Conservation (phyloP, 805 yeast genomes). For the Hanseniaspora nectarophila region DNA sequence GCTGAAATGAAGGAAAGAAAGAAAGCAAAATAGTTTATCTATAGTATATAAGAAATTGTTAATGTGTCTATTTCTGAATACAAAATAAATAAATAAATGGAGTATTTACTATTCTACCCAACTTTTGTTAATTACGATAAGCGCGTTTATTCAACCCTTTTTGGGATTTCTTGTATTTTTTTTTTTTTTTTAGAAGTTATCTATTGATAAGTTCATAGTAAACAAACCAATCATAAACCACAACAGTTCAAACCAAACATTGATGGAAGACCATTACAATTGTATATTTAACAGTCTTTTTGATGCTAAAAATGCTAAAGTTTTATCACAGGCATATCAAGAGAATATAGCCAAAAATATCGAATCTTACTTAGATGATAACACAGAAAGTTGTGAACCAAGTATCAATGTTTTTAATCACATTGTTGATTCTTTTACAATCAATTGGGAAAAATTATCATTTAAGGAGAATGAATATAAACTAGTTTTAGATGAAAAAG, state of each 20-base stretch:
- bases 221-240: too few species aligned
- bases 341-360: neutral
- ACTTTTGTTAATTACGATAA: too few species aligned
- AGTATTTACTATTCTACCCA: too few species aligned
- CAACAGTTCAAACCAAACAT: too few species aligned
- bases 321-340: neutral
- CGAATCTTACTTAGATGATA: neutral
- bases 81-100: too few species aligned
- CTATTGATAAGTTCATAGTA: neutral
- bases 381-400: neutral
- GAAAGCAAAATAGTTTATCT: slow-evolving; percentile 19
- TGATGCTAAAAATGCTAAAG: neutral
- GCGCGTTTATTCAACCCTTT: neutral
- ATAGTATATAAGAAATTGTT: neutral
- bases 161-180: too few species aligned
- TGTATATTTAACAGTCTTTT: neutral
- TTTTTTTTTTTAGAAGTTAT: neutral
- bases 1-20: slow-evolving; percentile 27
- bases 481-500: neutral
- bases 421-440: neutral
- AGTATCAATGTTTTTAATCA: neutral
- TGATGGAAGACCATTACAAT: neutral
- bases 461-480: neutral
- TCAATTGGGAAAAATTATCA: neutral
- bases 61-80: too few species aligned